Evolutionary conservation across 1,284 basidiomycete species (phyloP).

Genomic region (Pulveroboletus sp.): DNA sequence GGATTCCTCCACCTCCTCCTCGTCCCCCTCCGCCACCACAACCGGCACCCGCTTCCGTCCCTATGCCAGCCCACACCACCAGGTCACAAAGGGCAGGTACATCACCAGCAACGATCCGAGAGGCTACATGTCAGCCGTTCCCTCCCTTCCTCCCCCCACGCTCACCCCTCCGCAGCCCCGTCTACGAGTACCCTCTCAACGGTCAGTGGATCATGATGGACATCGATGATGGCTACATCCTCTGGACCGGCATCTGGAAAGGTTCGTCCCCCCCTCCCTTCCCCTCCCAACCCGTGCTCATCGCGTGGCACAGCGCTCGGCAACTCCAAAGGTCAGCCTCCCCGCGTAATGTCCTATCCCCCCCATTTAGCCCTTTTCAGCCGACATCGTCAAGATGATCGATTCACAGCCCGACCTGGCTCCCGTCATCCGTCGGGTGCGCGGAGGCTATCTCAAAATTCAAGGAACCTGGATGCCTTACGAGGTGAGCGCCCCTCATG

Average conservation of each 20-base stretch:
- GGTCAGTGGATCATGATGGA: slow-evolving; percentile 93
- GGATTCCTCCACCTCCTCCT: slow-evolving; percentile 31
- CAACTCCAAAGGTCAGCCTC: slow-evolving; percentile 72
- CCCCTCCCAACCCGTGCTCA: slow-evolving; percentile 4
- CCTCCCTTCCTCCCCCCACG: background rate
- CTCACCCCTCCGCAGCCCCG: slow-evolving; percentile 53
- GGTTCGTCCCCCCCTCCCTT: slow-evolving; percentile 43
- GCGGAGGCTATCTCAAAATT: slow-evolving; percentile 85
- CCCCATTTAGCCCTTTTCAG: slow-evolving; percentile 42
- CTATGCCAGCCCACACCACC: slow-evolving; percentile 74
- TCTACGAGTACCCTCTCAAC: slow-evolving; percentile 84
- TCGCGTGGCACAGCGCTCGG: slow-evolving; percentile 58
- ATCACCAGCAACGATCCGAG: slow-evolving; percentile 84
- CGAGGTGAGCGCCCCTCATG: slow-evolving; percentile 51
- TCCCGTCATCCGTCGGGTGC: slow-evolving; percentile 74
- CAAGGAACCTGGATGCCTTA: slow-evolving; percentile 91
- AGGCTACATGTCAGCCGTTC: slow-evolving; percentile 69
- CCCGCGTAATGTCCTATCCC: slow-evolving; percentile 6
- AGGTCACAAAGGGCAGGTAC: slow-evolving; percentile 81
- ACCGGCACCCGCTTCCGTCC: slow-evolving; percentile 65
- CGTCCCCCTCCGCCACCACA: slow-evolving; percentile 46
- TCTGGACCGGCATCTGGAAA: slow-evolving; percentile 90
- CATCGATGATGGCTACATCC: slow-evolving; percentile 83
- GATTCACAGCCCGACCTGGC: slow-evolving; percentile 86
- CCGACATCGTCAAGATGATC: slow-evolving; percentile 87